Evolutionary conservation across 2,329 filamentous ascomycete species (phyloP).

Genomic region (Chrysoporthe puriensis): DNA sequence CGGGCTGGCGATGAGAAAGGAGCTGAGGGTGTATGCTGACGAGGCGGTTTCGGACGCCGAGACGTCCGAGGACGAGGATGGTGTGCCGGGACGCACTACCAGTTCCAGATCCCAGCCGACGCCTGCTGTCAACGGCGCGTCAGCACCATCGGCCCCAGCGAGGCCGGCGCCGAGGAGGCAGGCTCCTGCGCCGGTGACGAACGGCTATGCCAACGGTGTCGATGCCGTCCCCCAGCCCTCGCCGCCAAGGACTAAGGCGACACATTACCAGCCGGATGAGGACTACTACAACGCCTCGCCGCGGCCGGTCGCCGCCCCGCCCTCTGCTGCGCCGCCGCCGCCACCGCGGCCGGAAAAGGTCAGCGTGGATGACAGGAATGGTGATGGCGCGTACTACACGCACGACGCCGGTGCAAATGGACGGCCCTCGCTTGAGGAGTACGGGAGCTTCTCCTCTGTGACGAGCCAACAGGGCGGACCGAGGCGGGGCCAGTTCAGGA

Average conservation of each 20-base stretch:
- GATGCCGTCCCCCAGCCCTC: conserved; percentile 18
- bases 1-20: conserved; percentile 55
- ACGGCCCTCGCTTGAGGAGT: conserved; percentile 18
- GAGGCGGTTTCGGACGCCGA: conserved; percentile 37
- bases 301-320: conserved; percentile 32
- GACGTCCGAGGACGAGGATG: conserved; percentile 24
- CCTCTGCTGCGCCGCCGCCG: conserved; percentile 31
- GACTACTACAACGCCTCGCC: conserved; percentile 30
- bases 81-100: background rate
- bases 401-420: conserved; percentile 7
- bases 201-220: conserved; percentile 22
- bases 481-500: conserved; percentile 27
- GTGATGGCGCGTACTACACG: conserved; percentile 14
- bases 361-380: conserved; percentile 31
- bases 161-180: conserved; percentile 13
- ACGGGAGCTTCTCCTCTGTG: conserved; percentile 14
- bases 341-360: conserved; percentile 42
- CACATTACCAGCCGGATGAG: conserved; percentile 29
- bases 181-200: conserved; percentile 13
- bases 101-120: conserved; percentile 5
- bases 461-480: conserved; percentile 11
- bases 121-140: background rate
- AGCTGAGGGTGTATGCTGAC: conserved; percentile 43
- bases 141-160: background rate
- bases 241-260: conserved; percentile 22